Evolutionary conservation across 2,329 filamentous ascomycete species (phyloP), one percentile per base, ranked within the genome.

Genomic region (Diaporthe citrichinensis): DNA sequence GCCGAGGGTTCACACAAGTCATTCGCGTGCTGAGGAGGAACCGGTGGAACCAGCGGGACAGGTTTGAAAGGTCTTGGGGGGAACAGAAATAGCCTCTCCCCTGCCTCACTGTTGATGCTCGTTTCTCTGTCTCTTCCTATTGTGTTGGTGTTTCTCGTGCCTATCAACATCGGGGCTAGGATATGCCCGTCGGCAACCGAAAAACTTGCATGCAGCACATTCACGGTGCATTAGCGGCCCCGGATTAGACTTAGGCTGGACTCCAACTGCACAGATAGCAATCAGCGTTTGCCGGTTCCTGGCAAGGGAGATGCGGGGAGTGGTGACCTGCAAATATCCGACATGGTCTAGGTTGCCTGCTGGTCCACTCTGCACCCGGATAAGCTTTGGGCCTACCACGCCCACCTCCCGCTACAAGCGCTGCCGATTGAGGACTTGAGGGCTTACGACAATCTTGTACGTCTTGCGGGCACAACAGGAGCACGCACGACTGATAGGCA

Each of bases 331-430:
- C 23, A 14, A 15, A 49, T 36, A n/a, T 15, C 28, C 20, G 44
- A 31, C 62, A 36, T 68, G 31, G 28, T 51, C 62, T 36, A 51
- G 44, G 44, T 51, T 25, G 14, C 28, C 15, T 9, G 61, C n/a
- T 23, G 41, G 46, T 39, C 46, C 65, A 28, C 46, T 39, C 53
- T n/a, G 17, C n/a, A 25, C 17, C 46, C 31, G 34, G 31, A 68
- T 68, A 68, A 68, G 65, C 65, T 68, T 68, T 65, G 25, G 36
- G 58, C 39, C 58, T 34, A 49, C 28, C 44, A 51, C 23, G 62
- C n/a, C 62, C 31, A 49, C 23, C 62, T 36, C 28, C 41, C 41
- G 28, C 61, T 20, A 51, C 25, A 25, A 41, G 61, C 39, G 28
- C 9, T 65, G 28, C 41, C 28, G 61, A n/a, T 23, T n/a, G 61